These are phyloP conservation scores for Cryptococcus amylolentus DNA, from an alignment of 1,284 basidiomycete genomes.

Conservation along the genomic window DNA sequence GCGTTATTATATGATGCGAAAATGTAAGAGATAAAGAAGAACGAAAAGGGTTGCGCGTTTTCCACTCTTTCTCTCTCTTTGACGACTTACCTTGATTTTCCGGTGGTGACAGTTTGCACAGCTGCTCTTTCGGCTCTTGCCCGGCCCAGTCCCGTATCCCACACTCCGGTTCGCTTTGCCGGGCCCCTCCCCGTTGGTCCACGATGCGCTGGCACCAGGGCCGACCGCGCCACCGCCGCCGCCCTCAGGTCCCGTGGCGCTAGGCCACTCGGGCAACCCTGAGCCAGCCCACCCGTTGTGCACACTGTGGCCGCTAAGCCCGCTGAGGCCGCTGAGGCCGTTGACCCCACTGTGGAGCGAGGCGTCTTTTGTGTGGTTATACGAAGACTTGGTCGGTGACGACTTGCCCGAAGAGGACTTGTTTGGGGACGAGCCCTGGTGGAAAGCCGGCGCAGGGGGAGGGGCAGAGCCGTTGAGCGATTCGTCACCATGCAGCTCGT, in stretches of 20 bases:
- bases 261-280: too few species aligned
- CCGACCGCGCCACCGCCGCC: too few species aligned
- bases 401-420: too few species aligned
- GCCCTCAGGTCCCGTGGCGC: too few species aligned
- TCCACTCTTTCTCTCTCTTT: not conserved
- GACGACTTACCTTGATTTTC: conserved; percentile 38
- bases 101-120: conserved; percentile 42
- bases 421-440: not conserved
- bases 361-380: too few species aligned
- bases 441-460: not conserved
- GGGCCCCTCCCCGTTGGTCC: too few species aligned
- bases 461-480: not conserved
- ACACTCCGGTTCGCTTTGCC: not conserved
- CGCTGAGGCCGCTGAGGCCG: too few species aligned
- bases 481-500: conserved; percentile 11
- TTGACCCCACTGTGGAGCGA: too few species aligned
- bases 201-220: too few species aligned
- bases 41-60: not conserved
- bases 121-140: conserved; percentile 36
- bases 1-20: not conserved
- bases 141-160: not conserved
- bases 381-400: too few species aligned
- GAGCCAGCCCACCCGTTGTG: too few species aligned
- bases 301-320: too few species aligned
- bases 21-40: not conserved